A percentile compares a stretch with the other conserved stretches of the same genome.
phyloP scores from a whole-genome alignment of 306 rosid genomes.

The Trifolium fragiferum region DNA sequence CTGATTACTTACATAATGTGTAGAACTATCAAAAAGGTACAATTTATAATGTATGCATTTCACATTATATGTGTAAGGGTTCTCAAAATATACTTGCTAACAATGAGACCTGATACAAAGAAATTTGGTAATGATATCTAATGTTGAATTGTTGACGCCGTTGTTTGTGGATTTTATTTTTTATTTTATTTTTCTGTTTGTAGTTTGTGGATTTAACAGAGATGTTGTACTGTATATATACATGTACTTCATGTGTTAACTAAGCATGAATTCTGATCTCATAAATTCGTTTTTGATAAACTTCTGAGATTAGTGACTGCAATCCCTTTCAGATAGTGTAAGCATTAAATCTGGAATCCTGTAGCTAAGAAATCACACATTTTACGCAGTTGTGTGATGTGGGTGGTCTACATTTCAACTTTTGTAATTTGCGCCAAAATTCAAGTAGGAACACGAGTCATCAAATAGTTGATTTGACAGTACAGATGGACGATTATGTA shows the following conservation, averaged over 20 bases:
- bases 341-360: neutral
- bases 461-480: neutral
- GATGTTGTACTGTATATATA: neutral
- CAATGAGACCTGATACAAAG: slow-evolving; percentile 4
- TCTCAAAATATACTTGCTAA: slow-evolving; percentile 15
- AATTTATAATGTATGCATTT: too few relatives aligned
- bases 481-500: neutral
- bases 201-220: slow-evolving; percentile 28
- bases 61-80: too few relatives aligned
- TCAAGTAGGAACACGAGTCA: neutral
- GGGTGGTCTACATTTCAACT: neutral
- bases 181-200: slow-evolving; percentile 2
- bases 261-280: slow-evolving; percentile 27
- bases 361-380: neutral
- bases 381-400: neutral
- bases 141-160: neutral
- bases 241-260: slow-evolving; percentile 38
- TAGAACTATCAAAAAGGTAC: too few relatives aligned
- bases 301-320: neutral
- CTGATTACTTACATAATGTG: too few relatives aligned
- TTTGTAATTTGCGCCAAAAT: neutral
- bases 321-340: too few relatives aligned
- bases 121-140: slow-evolving; percentile 7
- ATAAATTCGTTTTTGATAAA: neutral
- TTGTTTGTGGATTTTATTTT: slow-evolving; percentile 23